Base-by-base conservation (phyloP, 192 early-diverging fungal species). In the Pilaira anomala region DNA sequence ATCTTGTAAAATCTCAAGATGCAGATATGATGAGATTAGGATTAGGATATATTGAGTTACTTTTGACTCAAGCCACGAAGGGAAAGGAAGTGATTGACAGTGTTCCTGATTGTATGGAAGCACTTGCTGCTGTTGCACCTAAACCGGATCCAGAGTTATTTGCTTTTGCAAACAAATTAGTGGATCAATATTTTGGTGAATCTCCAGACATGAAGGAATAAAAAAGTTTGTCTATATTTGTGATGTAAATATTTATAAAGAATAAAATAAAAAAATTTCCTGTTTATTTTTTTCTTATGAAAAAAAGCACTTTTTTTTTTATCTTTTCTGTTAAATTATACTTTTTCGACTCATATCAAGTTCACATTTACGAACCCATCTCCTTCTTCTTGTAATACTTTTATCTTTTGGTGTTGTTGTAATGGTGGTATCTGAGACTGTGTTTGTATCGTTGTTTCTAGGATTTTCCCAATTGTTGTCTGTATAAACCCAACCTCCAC, bases 1-100 rank as follows among this genome's bases (percentile, higher is more conserved):
- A 85, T 24, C 86, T 87, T 74, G 40, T 87, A 48, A 72, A 75
- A 26, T 83, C 85, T 46, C 80, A 87, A 68, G 87, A 89, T 60
- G 58, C 69, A 2, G 80, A 87, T 53, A 73, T 87, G 25, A 83
- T 87, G 48, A 76, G 76, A 11, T 77, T 89, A 45, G 87, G 87
- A 7, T 64, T 86, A 21, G 78, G 78, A 16, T 89, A 84, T 48
- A 51, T 89, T 2, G 76, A 82, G 24, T 46, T 89, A 9, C 21
- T 84, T 24, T 74, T 86, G 48, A 79, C 75, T 50, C 78, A 69
- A 40, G 29, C 56, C 22, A 5, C 18, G 9, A 39, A 40, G 2
- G 65, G 65, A 21, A 66, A 59, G 48, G 45, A 30, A 8, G 33
- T 66, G 14, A 24, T 66, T 41, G 65, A 59, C 16, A 48, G 19